A percentile compares a stretch with the other conserved stretches of the same genome.
Conservation (phyloP, 73 alveolate species). For the Blepharisma japonicum region DNA sequence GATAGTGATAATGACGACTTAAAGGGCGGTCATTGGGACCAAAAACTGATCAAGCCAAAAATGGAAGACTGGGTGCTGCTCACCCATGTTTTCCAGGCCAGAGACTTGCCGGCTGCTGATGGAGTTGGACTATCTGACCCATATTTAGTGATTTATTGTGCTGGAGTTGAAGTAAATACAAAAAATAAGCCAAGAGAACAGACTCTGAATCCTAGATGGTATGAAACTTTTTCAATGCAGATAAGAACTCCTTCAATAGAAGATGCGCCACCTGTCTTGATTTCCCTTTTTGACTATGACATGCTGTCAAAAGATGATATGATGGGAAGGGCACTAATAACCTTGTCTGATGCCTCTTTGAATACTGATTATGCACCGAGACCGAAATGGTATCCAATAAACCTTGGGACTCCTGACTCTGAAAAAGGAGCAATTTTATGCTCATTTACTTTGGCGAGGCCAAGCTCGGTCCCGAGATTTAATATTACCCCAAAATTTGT, state of each 20-base stretch:
- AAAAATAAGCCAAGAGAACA: conserved; percentile 33
- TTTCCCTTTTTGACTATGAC: conserved; percentile 48
- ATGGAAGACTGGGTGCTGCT: conserved; percentile 28
- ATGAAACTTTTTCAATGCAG: conserved; percentile 40
- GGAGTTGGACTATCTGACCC: conserved; percentile 64
- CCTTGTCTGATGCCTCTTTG: conserved; percentile 2
- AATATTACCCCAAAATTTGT: conserved; percentile 45
- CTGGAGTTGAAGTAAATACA: not conserved
- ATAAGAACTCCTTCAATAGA: conserved; percentile 38
- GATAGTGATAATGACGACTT: conserved; percentile 38
- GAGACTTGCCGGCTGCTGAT: conserved; percentile 62
- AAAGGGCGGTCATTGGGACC: conserved; percentile 24
- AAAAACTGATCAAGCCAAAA: conserved; percentile 37
- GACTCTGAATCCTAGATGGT: conserved; percentile 57
- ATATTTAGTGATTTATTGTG: conserved; percentile 34
- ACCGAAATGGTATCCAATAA: conserved; percentile 75
- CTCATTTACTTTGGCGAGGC: conserved; percentile 48
- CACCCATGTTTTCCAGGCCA: conserved; percentile 44
- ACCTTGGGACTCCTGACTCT: conserved; percentile 58
- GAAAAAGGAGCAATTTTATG: conserved; percentile 69
- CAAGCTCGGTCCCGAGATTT: not conserved
- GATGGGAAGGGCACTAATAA: conserved; percentile 46
- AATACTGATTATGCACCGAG: conserved; percentile 38
- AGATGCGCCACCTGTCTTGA: conserved; percentile 59
- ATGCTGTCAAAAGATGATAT: conserved; percentile 46